A percentile compares a stretch with the other conserved stretches of the same genome.
phyloP scores from a whole-genome alignment of 805 yeast genomes.

The Zygotorulaspora danielsina region DNA sequence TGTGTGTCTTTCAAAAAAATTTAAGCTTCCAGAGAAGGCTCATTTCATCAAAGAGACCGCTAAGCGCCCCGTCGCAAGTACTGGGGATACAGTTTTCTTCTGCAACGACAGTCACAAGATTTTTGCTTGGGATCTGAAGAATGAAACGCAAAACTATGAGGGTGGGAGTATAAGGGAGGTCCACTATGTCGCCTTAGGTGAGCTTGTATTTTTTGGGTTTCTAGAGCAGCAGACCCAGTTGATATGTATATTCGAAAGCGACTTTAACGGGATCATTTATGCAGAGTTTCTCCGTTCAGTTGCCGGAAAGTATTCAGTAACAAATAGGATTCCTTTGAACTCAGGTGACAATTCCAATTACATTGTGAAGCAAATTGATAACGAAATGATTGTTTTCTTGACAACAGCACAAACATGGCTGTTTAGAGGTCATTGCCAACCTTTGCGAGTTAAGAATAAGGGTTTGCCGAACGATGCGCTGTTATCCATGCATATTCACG shows the following conservation, averaged over 20 bases:
- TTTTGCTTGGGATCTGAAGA: constrained; percentile 1
- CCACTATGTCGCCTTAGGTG: constrained; percentile 1
- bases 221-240: constrained; percentile 1
- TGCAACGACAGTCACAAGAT: not conserved
- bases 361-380: constrained; percentile 3
- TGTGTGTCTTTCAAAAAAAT: not conserved
- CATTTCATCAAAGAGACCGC: not conserved
- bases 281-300: constrained; percentile 1
- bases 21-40: not conserved
- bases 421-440: not conserved
- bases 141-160: not conserved
- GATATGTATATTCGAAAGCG: constrained; percentile 6
- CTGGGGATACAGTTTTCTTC: not conserved
- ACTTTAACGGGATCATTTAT: constrained; percentile 4
- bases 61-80: not conserved
- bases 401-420: constrained; percentile 4
- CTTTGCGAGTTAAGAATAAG: not conserved
- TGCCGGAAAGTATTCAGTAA: not conserved
- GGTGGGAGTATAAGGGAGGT: not conserved
- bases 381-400: constrained; percentile 4
- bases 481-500: not conserved
- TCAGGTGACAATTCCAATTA: not conserved
- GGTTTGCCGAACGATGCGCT: not conserved
- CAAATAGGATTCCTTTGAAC: constrained; percentile 4
- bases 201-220: constrained; percentile 3